Evolutionary conservation across 2,329 filamentous ascomycete species (phyloP).

Genomic region (Fusarium luffae): DNA sequence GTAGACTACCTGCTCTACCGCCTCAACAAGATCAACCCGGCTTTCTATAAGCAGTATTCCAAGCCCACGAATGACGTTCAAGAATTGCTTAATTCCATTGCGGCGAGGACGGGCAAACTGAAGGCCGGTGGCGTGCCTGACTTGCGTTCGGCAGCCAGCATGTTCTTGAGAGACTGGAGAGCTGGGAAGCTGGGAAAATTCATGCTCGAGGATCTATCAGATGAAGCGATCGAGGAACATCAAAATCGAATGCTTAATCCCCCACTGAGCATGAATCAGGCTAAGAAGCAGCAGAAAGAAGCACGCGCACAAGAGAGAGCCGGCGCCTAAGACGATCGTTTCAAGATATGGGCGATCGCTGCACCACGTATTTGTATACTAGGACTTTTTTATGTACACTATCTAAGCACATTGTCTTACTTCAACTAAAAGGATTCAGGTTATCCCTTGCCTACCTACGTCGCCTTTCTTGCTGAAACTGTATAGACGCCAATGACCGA

Average conservation of each 20-base stretch:
- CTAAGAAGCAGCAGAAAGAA: constrained; percentile 73
- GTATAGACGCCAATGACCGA: constrained; percentile 27
- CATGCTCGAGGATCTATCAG: constrained; percentile 79
- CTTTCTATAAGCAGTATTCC: constrained; percentile 70
- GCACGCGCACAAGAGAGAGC: constrained; percentile 59
- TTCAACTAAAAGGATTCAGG: constrained; percentile 12
- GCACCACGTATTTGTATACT: constrained; percentile 25
- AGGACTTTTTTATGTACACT: constrained; percentile 35
- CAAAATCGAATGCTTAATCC: constrained; percentile 60
- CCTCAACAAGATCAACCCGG: constrained; percentile 75
- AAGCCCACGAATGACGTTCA: constrained; percentile 86
- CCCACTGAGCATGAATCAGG: constrained; percentile 73
- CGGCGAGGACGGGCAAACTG: constrained; percentile 79
- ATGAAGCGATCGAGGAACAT: constrained; percentile 64
- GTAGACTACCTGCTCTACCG: constrained; percentile 92
- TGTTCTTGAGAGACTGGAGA: constrained; percentile 86
- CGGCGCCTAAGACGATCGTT: constrained; percentile 41
- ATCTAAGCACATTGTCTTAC: constrained; percentile 28
- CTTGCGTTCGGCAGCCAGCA: constrained; percentile 77
- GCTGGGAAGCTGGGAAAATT: constrained; percentile 80
- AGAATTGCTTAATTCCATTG: constrained; percentile 76
- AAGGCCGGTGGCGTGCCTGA: constrained; percentile 77
- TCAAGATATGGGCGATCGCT: constrained; percentile 9
- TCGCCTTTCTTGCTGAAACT: constrained; percentile 22
- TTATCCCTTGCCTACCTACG: constrained; percentile 20